Evolutionary conservation across 176 grass and related monocot genomes (phyloP).

Genomic region (Eragrostis nindensis): DNA sequence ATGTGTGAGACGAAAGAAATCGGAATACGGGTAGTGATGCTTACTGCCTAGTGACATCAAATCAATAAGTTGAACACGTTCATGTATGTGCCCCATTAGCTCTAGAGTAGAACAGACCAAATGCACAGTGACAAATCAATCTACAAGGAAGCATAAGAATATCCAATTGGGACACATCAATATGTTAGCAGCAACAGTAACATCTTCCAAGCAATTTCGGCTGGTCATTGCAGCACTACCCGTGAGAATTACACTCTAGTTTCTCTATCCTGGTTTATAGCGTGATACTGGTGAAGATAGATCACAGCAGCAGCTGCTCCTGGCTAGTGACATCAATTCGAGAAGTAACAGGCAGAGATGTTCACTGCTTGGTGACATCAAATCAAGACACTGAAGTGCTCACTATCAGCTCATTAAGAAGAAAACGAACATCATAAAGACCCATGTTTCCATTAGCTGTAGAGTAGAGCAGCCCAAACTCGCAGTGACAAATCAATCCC

Average conservation of each 20-base stretch:
- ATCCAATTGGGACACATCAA: not conserved
- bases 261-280: not conserved
- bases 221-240: not conserved
- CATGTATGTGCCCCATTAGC: not conserved
- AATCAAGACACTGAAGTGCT: too few relatives aligned
- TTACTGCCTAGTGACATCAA: not conserved
- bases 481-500: not conserved
- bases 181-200: not conserved
- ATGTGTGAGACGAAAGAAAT: not conserved
- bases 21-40: not conserved
- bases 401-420: too few relatives aligned
- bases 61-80: not conserved
- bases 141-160: not conserved
- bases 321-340: too few relatives aligned
- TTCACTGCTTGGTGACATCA: too few relatives aligned
- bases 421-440: too few relatives aligned
- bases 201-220: not conserved
- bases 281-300: not conserved
- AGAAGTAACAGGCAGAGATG: too few relatives aligned
- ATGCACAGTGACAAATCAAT: not conserved
- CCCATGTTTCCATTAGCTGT: not conserved
- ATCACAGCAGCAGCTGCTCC: not conserved
- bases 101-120: not conserved
- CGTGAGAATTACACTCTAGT: not conserved
- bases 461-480: not conserved